Base-by-base conservation (phyloP, 805 yeast genomes). In the Metschnikowia bowlesiae region DNA sequence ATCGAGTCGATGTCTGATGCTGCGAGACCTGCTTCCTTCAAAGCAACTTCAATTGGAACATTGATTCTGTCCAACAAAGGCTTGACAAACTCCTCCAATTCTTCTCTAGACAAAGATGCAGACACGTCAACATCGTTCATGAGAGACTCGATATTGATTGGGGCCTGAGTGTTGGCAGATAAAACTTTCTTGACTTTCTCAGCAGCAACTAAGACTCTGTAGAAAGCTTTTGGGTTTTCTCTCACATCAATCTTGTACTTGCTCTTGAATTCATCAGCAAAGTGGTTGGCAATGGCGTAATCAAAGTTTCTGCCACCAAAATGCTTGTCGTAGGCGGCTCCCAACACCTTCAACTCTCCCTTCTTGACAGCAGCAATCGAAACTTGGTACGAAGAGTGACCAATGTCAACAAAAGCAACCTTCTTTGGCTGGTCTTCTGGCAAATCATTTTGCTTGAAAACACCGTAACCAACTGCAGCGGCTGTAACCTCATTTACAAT, bases 381-480 rank as follows among this genome's bases (percentile, higher is more conserved):
- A 59, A 95, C 95, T 58, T 94, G 88, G 80, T 83, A 92, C 46
- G 96, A 83, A 40, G 98, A 89, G 79, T 94, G 96, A 62, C 99
- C 99, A 71, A 95, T 88, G 73, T 94, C 99, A 53, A 94, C 84
- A 64, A 94, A 88, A 46, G 96, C 97, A 62, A 94, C 87, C 65
- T 81, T 86, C 76, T 87, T 85, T 66, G 91, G 85, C 71, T 85
- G 87, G 63, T 89, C 96, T 72, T 90, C 98, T 64, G 98, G 97
- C 64, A 94, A 80, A 67, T 92, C 97, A 59, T 87, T 81, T 39
- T 73, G 74, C 82, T 94, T 91, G 86, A 94, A 94, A 54, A 94
- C 97, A 79, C 99, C 99, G 78, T 94, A 95, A 62, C 97, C 95
- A 58, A 94, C 96, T 64, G 97, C 98, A 54, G 99, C 99, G 54